A percentile compares a stretch with the other conserved stretches of the same genome.
These are phyloP conservation scores for Neopestalotiopsis clavispora DNA, from an alignment of 2,329 filamentous ascomycete species.

Conservation along the genomic window DNA sequence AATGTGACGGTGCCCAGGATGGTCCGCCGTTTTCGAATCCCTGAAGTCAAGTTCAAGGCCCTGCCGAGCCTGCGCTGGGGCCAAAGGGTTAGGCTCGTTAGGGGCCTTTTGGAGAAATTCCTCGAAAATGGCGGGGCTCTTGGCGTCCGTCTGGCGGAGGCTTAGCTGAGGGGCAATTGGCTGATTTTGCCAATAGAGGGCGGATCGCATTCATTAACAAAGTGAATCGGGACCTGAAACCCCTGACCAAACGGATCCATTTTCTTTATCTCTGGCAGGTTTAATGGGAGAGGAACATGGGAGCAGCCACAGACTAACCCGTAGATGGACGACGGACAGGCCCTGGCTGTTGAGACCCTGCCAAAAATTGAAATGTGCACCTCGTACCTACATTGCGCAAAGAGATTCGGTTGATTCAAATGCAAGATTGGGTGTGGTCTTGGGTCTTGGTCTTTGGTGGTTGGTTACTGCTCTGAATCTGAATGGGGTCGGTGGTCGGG, in stretches of 20 bases:
- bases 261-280: not conserved
- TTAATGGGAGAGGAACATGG: not conserved
- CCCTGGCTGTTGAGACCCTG: not conserved
- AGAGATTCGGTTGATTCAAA: not conserved
- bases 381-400: not conserved
- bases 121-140: not conserved
- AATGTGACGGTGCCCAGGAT: not conserved
- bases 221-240: not conserved
- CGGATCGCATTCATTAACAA: not conserved
- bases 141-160: not conserved
- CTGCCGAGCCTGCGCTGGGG: not conserved
- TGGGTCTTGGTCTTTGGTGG: too few species aligned
- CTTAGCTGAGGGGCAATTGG: constrained; percentile 1
- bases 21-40: not conserved
- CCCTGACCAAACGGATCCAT: not conserved
- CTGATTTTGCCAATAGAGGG: not conserved
- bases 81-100: too few species aligned
- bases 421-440: not conserved
- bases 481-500: not conserved
- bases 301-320: not conserved
- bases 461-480: not conserved
- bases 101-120: not conserved
- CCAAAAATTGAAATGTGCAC: not conserved
- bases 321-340: too few species aligned
- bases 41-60: not conserved